phyloP scores from a whole-genome alignment of 371 early-diverging fungal genomes.

The Apophysomyces sp. region DNA sequence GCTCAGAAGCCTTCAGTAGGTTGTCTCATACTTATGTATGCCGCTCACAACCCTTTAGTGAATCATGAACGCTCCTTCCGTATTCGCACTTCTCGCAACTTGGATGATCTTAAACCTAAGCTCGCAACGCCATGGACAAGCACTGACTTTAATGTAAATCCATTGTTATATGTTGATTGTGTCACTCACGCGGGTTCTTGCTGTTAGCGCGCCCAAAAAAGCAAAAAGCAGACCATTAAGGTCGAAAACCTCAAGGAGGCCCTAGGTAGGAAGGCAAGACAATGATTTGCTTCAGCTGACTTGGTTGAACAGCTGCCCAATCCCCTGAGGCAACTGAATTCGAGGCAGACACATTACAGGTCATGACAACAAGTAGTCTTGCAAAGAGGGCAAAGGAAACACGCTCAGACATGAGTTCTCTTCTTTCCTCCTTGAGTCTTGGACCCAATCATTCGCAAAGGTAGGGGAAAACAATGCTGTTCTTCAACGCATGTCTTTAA shows the following conservation, averaged over 20 bases:
- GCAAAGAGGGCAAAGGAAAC: slow-evolving; percentile 26
- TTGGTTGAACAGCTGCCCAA: background rate
- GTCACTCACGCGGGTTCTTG: background rate
- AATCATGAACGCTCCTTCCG: slow-evolving; percentile 40
- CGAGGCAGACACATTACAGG: slow-evolving; percentile 11
- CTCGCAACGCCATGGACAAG: slow-evolving; percentile 39
- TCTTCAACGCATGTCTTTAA: slow-evolving; percentile 3
- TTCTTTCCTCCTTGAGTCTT: slow-evolving; percentile 37
- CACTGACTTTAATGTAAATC: slow-evolving; percentile 25
- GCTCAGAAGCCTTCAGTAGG: slow-evolving; percentile 35
- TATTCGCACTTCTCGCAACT: slow-evolving; percentile 47
- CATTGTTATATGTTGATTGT: background rate
- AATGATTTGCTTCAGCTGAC: background rate
- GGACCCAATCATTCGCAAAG: slow-evolving; percentile 13
- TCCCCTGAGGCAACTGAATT: slow-evolving; percentile 5
- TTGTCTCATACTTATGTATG: too few species aligned
- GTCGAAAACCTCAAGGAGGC: slow-evolving; percentile 55
- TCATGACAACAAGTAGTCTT: slow-evolving; percentile 20
- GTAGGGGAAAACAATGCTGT: slow-evolving; percentile 9
- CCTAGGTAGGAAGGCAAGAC: slow-evolving; percentile 23
- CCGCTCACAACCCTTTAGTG: slow-evolving; percentile 12
- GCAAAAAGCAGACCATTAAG: slow-evolving; percentile 31
- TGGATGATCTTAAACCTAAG: slow-evolving; percentile 48
- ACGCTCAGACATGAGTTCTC: slow-evolving; percentile 36
- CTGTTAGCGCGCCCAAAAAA: slow-evolving; percentile 19